phyloP scores from a whole-genome alignment of 164 flowering plant species.

The Euptelea pleiosperma region DNA sequence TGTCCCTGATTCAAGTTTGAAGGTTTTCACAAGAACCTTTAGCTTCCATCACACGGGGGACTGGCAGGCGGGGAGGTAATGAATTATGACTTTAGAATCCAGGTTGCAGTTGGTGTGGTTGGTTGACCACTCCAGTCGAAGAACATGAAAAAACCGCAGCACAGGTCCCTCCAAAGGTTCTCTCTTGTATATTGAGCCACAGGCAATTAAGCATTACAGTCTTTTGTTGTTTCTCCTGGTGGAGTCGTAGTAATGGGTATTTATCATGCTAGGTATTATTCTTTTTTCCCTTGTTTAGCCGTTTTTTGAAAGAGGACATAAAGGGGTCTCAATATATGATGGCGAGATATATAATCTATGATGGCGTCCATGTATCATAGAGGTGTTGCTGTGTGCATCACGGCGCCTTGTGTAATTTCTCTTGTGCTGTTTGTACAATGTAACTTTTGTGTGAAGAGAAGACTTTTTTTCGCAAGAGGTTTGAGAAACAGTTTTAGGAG shows the following conservation, averaged over 20 bases:
- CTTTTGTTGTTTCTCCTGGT: conserved; percentile 15
- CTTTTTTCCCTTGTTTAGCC: conserved; percentile 23
- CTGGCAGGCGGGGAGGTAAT: background rate
- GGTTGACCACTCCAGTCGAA: conserved; percentile 3
- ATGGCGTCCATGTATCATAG: conserved; percentile 31
- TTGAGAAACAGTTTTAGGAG: background rate
- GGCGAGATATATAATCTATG: conserved; percentile 18
- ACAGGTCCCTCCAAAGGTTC: conserved; percentile 14
- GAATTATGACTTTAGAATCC: conserved; percentile 6
- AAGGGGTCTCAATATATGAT: conserved; percentile 17
- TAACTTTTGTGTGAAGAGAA: conserved; percentile 33
- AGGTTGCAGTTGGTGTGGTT: conserved; percentile 22
- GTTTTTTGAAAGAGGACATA: conserved; percentile 11
- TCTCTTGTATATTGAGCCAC: conserved; percentile 56
- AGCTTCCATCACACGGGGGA: background rate
- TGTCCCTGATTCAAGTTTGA: conserved; percentile 11
- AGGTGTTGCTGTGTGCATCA: conserved; percentile 8
- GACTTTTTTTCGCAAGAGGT: background rate
- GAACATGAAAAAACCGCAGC: conserved; percentile 16
- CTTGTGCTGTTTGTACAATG: conserved; percentile 27
- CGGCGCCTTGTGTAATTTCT: conserved; percentile 23
- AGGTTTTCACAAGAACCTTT: conserved; percentile 6
- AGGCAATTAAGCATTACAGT: conserved; percentile 33
- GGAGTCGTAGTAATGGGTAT: conserved; percentile 39
- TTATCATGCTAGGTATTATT: conserved; percentile 22